Evolutionary conservation across 768 basidiomycete species (phyloP).

Genomic region (Lyophyllum shimeji): DNA sequence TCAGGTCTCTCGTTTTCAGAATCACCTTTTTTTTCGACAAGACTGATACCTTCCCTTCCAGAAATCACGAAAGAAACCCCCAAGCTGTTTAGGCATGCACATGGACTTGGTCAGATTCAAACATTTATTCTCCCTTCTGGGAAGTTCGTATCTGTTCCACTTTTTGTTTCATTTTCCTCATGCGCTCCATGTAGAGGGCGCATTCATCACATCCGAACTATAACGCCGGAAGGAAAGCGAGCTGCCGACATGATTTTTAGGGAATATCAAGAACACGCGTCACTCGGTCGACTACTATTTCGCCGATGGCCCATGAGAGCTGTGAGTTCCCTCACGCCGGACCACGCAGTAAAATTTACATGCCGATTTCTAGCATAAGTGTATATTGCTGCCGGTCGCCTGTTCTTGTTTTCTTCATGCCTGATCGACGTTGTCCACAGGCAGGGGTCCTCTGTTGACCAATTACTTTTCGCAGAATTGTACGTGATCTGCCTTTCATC

Average conservation of each 20-base stretch:
- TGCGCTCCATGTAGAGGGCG: slow-evolving; percentile 45
- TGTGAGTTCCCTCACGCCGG: slow-evolving; percentile 37
- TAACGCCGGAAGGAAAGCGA: slow-evolving; percentile 31
- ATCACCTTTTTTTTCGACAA: not conserved
- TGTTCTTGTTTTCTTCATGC: not conserved
- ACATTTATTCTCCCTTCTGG: slow-evolving; percentile 50
- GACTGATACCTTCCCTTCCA: slow-evolving; percentile 9
- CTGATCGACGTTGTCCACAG: slow-evolving; percentile 32
- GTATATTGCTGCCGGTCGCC: slow-evolving; percentile 31
- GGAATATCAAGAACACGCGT: slow-evolving; percentile 68
- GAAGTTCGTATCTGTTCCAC: slow-evolving; percentile 31
- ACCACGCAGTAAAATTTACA: not conserved
- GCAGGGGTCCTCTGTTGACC: slow-evolving; percentile 67
- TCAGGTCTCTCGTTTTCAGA: slow-evolving; percentile 25
- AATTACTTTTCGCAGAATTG: slow-evolving; percentile 88
- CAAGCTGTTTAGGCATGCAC: slow-evolving; percentile 20
- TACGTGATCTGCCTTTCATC: slow-evolving; percentile 30
- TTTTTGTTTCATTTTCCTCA: not conserved
- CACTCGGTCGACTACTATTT: slow-evolving; percentile 54
- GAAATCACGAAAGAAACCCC: slow-evolving; percentile 28
- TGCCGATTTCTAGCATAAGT: slow-evolving; percentile 56
- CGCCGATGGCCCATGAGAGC: slow-evolving; percentile 70
- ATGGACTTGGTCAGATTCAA: slow-evolving; percentile 30
- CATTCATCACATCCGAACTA: slow-evolving; percentile 57
- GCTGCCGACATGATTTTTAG: slow-evolving; percentile 62